Conservation (phyloP, 2,329 filamentous ascomycete genomes). For the Dryadomyces quercivorus region DNA sequence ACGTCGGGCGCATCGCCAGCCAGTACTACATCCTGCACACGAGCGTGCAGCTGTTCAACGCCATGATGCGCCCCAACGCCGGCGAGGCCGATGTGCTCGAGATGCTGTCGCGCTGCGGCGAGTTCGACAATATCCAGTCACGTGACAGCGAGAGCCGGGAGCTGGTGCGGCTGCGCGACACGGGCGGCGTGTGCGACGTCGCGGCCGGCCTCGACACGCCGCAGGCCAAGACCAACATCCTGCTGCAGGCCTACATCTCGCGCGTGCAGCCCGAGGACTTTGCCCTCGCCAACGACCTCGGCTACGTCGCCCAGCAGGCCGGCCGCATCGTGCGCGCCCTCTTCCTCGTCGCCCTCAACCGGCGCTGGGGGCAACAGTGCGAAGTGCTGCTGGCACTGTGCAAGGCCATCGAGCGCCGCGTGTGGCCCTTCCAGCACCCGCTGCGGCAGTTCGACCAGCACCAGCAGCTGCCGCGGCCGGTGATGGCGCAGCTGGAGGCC, state of each 20-base stretch:
- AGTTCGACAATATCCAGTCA: slow-evolving; percentile 94
- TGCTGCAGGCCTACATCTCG: slow-evolving; percentile 90
- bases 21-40: slow-evolving; percentile 93
- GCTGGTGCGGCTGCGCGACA: slow-evolving; percentile 58
- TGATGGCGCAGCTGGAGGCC: slow-evolving; percentile 68
- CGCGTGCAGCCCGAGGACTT: slow-evolving; percentile 83
- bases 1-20: slow-evolving; percentile 91
- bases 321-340: slow-evolving; percentile 87
- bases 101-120: slow-evolving; percentile 96
- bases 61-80: slow-evolving; percentile 75
- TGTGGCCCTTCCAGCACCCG: slow-evolving; percentile 92
- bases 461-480: slow-evolving; percentile 52
- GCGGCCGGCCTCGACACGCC: slow-evolving; percentile 57
- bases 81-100: slow-evolving; percentile 86
- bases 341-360: slow-evolving; percentile 95
- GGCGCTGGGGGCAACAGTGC: slow-evolving; percentile 92
- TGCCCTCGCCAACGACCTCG: slow-evolving; percentile 79
- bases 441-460: slow-evolving; percentile 74
- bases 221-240: slow-evolving; percentile 89
- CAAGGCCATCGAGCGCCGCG: slow-evolving; percentile 92
- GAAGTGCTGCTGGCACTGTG: slow-evolving; percentile 81
- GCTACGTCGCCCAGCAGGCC: slow-evolving; percentile 92
- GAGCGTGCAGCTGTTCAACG: slow-evolving; percentile 92
- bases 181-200: slow-evolving; percentile 67
- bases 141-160: slow-evolving; percentile 85